Conservation (phyloP, 2,329 filamentous ascomycete species). For the Coniochaeta sp. region DNA sequence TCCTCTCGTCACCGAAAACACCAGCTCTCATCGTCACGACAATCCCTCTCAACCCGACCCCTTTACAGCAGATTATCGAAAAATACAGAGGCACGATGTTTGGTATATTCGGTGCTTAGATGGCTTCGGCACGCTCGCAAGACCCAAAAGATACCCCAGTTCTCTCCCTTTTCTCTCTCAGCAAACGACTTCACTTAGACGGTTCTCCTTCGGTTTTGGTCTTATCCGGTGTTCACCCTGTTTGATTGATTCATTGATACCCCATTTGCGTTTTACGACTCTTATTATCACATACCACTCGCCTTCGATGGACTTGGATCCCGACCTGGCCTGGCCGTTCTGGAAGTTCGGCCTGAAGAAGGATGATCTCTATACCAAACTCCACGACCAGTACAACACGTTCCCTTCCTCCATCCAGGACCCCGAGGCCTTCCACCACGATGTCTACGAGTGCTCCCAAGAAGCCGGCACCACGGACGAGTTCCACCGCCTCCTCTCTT, state of each 20-base stretch:
- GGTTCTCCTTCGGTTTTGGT: conserved; percentile 17
- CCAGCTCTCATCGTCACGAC: not conserved
- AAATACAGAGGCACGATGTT: conserved; percentile 17
- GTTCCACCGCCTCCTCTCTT: conserved; percentile 46
- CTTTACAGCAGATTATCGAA: conserved; percentile 5
- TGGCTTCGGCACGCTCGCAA: conserved; percentile 20
- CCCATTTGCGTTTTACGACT: conserved; percentile 5
- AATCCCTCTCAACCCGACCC: too few species aligned
- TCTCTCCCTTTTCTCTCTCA: too few species aligned
- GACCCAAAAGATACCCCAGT: conserved; percentile 10
- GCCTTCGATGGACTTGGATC: conserved; percentile 24
- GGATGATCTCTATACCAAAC: conserved; percentile 48
- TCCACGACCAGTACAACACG: conserved; percentile 56
- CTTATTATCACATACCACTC: not conserved
- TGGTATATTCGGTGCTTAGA: conserved; percentile 19
- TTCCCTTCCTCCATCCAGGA: conserved; percentile 49
- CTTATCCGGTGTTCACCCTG: conserved; percentile 1
- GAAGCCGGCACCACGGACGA: conserved; percentile 42
- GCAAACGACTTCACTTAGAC: conserved; percentile 12
- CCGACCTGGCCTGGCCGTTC: conserved; percentile 45
- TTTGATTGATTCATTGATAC: conserved; percentile 6
- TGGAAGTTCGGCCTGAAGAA: conserved; percentile 59
- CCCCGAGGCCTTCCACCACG: conserved; percentile 53
- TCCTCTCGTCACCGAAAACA: too few species aligned
- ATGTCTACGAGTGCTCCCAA: conserved; percentile 51